Evolutionary conservation across 2,329 filamentous ascomycete genomes (phyloP), one percentile per base, ranked within the genome.

Genomic region (Pestalotiopsis sp.): DNA sequence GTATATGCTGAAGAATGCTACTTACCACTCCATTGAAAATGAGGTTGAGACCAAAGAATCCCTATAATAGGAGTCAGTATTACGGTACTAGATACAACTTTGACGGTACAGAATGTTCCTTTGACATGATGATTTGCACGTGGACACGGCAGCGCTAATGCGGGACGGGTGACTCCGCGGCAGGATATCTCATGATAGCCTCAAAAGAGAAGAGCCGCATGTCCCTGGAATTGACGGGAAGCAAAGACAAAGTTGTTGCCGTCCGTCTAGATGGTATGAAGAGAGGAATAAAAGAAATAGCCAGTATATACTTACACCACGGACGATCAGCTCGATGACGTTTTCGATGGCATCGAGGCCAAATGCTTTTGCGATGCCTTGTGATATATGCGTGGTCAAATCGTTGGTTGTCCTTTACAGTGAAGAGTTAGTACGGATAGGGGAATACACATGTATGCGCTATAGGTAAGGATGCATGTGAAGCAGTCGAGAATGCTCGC

Each of bases 41-140:
- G 59, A 94, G 84, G 75, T 94, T 95, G 13, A 95, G 85, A 0
- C 83, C 86, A 75, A 95, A 95, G 84, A 95, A 95, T 57, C 87
- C 81, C 91, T 93, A n/a, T 7, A 14, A 6, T 62, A 66, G 72
- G 31, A 71, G 65, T 59, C 14, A 25, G 52, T 4, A 52, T 17
- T 69, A 27, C 14, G 6, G 17, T 14, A 3, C 17, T 41, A 7
- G 4, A 2, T 12, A 31, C 4, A 45, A 13, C 9, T 4, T 36
- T 12, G 13, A 63, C 27, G 38, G 27, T 27, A 36, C 2, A 41
- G 7, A 36, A 27, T 27, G 13, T 40, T 61, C 4, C 17, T 20
- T 12, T 14, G 9, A 31, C 14, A 36, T 20, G 31, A 27, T 40
- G 14, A 23, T 25, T 17, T 9, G 11, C 62, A 56, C 65, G 67